Evolutionary conservation across 805 yeast species (phyloP), one percentile per base, ranked within the genome.

Genomic region (Barnettozyma californica): DNA sequence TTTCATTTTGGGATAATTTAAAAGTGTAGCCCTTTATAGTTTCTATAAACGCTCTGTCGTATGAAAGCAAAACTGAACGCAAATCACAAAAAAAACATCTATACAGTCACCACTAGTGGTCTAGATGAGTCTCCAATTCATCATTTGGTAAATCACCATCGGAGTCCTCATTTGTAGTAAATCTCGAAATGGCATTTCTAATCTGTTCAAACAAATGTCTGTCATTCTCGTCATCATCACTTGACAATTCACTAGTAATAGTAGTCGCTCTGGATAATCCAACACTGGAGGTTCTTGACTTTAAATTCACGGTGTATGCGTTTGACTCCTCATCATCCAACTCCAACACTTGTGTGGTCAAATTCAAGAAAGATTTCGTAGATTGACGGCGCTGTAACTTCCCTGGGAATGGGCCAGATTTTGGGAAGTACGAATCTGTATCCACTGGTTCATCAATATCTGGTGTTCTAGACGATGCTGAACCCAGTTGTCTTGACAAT

Each of bases 331-430:
- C 87, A 27, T 79, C 87, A 44, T 78, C 78, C 56, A 84, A 67
- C 54, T 84, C 90, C 55, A 85, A 69, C 26, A 84, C 73, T 46
- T 82, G 74, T 23, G 85, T 82, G 1, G 91, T 82, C 55, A 84
- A 70, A 53, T 81, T 83, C 55, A 84, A 73, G 47, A 84, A 68
- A 1, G 91, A 84, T 60, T 82, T 84, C n/a, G 88, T 85, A 27
- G 89, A 81, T 58, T 80, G 78, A 63, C 92, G 80, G 63, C 91
- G 75, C 46, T 70, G 66, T 63, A 84, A 67, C 43, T 70, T 69
- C 7, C 80, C 81, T 13, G 78, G 78, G 67, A 71, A 70, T 31
- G 82, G 79, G 2, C 63, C 59, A 9, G 66, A 58, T 35, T 51
- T 61, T n/a, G 66, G 62, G 47, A 54, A 54, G 43, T 57, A 60